These are phyloP conservation scores for Trametes maxima DNA, from an alignment of 768 basidiomycete species.

Conservation along the genomic window DNA sequence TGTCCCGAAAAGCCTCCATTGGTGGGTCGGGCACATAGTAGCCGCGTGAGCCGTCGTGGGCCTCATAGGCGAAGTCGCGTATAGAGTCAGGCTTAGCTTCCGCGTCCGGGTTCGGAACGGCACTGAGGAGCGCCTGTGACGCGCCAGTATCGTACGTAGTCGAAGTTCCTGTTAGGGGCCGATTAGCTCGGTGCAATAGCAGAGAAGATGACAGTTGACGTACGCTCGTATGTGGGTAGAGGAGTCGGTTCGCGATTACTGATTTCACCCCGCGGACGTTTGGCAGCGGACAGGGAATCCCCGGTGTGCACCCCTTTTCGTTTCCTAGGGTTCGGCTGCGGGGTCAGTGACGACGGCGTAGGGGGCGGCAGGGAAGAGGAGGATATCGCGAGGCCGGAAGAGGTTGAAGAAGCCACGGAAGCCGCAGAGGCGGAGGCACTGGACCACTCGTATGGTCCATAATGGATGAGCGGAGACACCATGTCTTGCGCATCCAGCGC, in stretches of 20 bases:
- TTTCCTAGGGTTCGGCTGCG: background rate
- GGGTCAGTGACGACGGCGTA: background rate
- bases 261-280: conserved; percentile 3
- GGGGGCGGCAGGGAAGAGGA: background rate
- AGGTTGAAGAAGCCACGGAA: no score
- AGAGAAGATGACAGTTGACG: background rate
- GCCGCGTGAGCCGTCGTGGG: conserved; percentile 20
- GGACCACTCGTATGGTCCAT: background rate
- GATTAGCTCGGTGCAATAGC: background rate
- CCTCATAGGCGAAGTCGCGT: conserved; percentile 33
- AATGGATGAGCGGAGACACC: background rate
- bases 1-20: conserved; percentile 19
- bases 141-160: conserved; percentile 6
- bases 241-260: background rate
- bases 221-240: conserved; percentile 5
- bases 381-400: no score
- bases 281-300: background rate
- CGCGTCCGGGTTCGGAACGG: background rate
- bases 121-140: background rate
- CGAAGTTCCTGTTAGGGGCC: background rate
- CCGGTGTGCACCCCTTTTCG: background rate
- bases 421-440: background rate
- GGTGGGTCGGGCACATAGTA: conserved; percentile 29
- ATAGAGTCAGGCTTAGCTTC: conserved; percentile 13
- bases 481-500: background rate